Evolutionary conservation across 805 yeast species (phyloP).

Genomic region (Suhomyces xylopsoci): DNA sequence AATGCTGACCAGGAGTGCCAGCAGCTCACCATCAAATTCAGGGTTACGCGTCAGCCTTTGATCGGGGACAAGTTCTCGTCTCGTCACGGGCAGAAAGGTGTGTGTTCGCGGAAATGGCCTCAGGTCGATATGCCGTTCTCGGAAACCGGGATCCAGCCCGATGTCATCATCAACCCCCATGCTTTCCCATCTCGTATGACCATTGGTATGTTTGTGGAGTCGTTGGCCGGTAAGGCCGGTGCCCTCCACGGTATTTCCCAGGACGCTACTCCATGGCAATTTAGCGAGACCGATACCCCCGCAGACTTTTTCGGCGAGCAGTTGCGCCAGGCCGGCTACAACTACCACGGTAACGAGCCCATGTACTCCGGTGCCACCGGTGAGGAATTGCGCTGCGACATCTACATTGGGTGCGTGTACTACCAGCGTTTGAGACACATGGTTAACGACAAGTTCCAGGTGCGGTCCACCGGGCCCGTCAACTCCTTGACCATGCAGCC

Average conservation of each 20-base stretch:
- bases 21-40: slow-evolving; percentile 78
- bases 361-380: slow-evolving; percentile 99
- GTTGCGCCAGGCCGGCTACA: slow-evolving; percentile 81
- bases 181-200: slow-evolving; percentile 99
- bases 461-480: slow-evolving; percentile 97
- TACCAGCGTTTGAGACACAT: slow-evolving; percentile 98
- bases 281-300: slow-evolving; percentile 88
- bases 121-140: slow-evolving; percentile 94
- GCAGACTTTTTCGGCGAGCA: slow-evolving; percentile 98
- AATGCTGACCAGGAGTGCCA: slow-evolving; percentile 74
- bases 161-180: slow-evolving; percentile 95
- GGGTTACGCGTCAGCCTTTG: slow-evolving; percentile 87
- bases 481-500: slow-evolving; percentile 98
- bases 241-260: slow-evolving; percentile 97
- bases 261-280: slow-evolving; percentile 95
- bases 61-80: slow-evolving; percentile 98
- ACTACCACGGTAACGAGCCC: slow-evolving; percentile 98
- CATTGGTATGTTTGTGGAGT: slow-evolving; percentile 98
- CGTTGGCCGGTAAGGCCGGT: slow-evolving; percentile 98
- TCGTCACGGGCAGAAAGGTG: slow-evolving; percentile 98
- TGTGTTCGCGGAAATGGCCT: slow-evolving; percentile 98
- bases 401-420: slow-evolving; percentile 94
- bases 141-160: slow-evolving; percentile 96
- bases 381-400: slow-evolving; percentile 93
- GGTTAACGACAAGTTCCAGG: slow-evolving; percentile 99